A percentile compares a stretch with the other conserved stretches of the same genome.
Conservation (phyloP, 1,284 basidiomycete species). For the Sparassis latifolia region DNA sequence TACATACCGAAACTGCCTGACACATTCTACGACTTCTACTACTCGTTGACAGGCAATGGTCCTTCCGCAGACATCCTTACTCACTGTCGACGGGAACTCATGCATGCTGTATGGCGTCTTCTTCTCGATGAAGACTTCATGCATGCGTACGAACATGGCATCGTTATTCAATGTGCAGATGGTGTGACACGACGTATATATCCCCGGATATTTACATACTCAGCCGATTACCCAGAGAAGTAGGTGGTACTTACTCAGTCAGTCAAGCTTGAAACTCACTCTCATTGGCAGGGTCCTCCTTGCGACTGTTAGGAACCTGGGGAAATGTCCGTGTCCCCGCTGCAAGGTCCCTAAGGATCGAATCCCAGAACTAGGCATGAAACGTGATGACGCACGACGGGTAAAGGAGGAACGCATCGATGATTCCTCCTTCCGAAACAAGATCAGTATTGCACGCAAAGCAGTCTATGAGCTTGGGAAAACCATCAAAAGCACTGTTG, state of each 20-base stretch:
- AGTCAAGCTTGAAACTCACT: not conserved
- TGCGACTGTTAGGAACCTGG: not conserved
- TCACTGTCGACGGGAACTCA: constrained; percentile 19
- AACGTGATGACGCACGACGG: too few species aligned
- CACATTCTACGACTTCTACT: not conserved
- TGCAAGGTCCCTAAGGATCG: not conserved
- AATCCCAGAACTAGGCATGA: too few species aligned
- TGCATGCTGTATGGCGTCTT: constrained; percentile 19
- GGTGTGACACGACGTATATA: constrained; percentile 10
- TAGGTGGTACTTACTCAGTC: not conserved
- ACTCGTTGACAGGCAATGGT: not conserved
- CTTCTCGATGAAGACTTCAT: constrained; percentile 24
- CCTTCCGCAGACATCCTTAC: constrained; percentile 5
- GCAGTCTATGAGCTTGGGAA: too few species aligned
- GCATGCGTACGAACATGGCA: constrained; percentile 1
- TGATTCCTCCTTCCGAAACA: too few species aligned
- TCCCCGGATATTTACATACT: constrained; percentile 16
- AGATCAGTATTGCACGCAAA: too few species aligned
- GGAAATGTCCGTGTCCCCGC: not conserved
- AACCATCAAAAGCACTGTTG: too few species aligned
- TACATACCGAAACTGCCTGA: constrained; percentile 18
- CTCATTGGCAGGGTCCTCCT: not conserved
- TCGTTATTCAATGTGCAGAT: constrained; percentile 14
- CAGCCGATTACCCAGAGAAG: constrained; percentile 28
- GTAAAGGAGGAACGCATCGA: too few species aligned